phyloP scores from a whole-genome alignment of 257 asterid species.

The Scutellaria baicalensis region DNA sequence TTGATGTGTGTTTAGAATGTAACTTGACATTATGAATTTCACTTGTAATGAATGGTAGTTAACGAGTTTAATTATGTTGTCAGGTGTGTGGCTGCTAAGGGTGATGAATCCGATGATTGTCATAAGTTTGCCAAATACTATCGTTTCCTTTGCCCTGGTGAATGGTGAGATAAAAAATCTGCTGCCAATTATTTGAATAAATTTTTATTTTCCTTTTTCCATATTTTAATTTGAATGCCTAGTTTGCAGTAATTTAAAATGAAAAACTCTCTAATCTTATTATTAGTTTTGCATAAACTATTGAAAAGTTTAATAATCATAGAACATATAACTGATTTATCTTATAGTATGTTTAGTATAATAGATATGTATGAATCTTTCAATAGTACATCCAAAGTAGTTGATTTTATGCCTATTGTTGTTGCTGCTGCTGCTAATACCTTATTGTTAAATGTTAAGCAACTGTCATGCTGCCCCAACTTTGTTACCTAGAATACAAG shows the following conservation, averaged over 20 bases:
- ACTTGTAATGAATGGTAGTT: neutral
- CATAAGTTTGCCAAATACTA: constrained; percentile 59
- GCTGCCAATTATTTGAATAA: neutral
- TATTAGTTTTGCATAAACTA: neutral
- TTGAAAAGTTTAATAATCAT: neutral
- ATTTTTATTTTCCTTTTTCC: too few species aligned
- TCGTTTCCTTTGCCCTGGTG: constrained; percentile 87
- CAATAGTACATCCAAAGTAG: neutral
- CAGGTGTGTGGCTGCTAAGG: constrained; percentile 71
- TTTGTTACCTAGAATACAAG: neutral
- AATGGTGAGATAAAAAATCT: constrained; percentile 53
- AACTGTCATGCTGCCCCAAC: neutral
- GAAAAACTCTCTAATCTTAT: neutral
- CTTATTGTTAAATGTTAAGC: neutral
- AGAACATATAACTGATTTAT: neutral
- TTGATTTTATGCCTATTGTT: neutral
- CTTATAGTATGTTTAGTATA: neutral
- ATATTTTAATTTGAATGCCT: neutral
- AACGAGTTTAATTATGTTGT: neutral
- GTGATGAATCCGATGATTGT: constrained; percentile 61
- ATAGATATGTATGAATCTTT: neutral
- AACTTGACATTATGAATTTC: neutral
- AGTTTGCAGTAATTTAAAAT: neutral
- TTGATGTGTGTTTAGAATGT: neutral
- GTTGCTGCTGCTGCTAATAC: neutral